Conservation (phyloP, 148 eudicot genomes). For the Silene uniflora region DNA sequence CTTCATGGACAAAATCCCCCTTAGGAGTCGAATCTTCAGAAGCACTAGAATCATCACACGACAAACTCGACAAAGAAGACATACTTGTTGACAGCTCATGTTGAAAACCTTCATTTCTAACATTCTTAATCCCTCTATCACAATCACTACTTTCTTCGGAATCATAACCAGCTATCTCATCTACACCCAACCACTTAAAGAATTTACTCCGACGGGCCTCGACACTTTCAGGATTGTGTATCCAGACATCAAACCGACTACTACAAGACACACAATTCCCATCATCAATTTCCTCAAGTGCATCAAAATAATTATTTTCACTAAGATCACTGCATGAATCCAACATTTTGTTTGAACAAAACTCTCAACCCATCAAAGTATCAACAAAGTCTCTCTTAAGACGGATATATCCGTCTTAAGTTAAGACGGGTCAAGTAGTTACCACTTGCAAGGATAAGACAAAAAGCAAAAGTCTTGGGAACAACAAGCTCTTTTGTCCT, state of each 20-base stretch:
- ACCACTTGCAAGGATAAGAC: too few relatives aligned
- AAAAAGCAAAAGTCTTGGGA: too few relatives aligned
- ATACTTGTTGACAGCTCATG: slow-evolving; percentile 46
- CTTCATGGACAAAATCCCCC: too few relatives aligned
- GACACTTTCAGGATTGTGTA: slow-evolving; percentile 56
- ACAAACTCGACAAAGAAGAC: slow-evolving; percentile 41
- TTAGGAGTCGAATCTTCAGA: slow-evolving; percentile 25
- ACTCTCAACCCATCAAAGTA: slow-evolving; percentile 64
- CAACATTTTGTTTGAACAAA: slow-evolving; percentile 44
- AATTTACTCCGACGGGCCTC: slow-evolving; percentile 69
- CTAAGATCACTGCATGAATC: slow-evolving; percentile 51
- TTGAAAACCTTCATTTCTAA: slow-evolving; percentile 29
- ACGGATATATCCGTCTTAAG: too few relatives aligned
- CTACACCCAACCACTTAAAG: slow-evolving; percentile 53
- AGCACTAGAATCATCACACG: slow-evolving; percentile 30
- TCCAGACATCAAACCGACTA: slow-evolving; percentile 60
- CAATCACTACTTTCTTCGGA: slow-evolving; percentile 24
- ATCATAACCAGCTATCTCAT: slow-evolving; percentile 23
- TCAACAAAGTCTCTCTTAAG: too few relatives aligned
- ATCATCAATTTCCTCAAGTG: slow-evolving; percentile 53
- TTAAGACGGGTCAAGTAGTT: too few relatives aligned
- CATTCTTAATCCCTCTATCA: slow-evolving; percentile 30
- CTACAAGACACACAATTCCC: slow-evolving; percentile 26
- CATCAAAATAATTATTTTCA: slow-evolving; percentile 69
- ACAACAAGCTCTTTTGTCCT: too few relatives aligned